phyloP scores from a whole-genome alignment of 2,329 filamentous ascomycete species.

The Shiraia sp. region DNA sequence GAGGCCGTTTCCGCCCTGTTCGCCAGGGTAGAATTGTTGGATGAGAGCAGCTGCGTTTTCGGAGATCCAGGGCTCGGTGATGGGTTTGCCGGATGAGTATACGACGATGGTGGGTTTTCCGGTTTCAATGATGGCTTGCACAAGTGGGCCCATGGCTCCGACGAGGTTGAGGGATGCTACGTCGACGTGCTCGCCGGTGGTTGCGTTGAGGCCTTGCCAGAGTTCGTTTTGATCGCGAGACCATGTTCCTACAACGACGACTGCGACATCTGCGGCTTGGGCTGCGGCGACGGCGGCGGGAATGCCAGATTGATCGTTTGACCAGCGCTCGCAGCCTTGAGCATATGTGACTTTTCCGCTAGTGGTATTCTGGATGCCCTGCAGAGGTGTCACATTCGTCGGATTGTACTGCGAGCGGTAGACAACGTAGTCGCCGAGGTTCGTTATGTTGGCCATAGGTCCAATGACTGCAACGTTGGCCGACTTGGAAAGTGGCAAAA shows the following conservation, averaged over 20 bases:
- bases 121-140: constrained; percentile 68
- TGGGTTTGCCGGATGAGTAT: constrained; percentile 70
- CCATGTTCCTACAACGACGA: constrained; percentile 77
- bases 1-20: constrained; percentile 68
- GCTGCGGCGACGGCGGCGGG: constrained; percentile 67
- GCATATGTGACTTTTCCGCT: constrained; percentile 67
- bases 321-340: constrained; percentile 74
- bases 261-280: constrained; percentile 68
- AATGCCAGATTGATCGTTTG: constrained; percentile 69
- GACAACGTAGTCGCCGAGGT: constrained; percentile 76
- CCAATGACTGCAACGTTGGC: constrained; percentile 75
- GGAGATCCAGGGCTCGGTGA: constrained; percentile 75
- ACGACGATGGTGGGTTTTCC: constrained; percentile 70
- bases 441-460: constrained; percentile 63
- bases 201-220: constrained; percentile 72
- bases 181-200: constrained; percentile 76
- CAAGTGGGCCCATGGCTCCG: constrained; percentile 69
- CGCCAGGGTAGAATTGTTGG: constrained; percentile 75
- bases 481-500: constrained; percentile 67
- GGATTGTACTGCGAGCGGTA: constrained; percentile 60
- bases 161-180: constrained; percentile 66
- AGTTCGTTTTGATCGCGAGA: constrained; percentile 72
- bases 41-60: constrained; percentile 66
- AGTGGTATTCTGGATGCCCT: constrained; percentile 65
- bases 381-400: constrained; percentile 69